A percentile compares a stretch with the other conserved stretches of the same genome.
Evolutionary conservation across 2,329 filamentous ascomycete species (phyloP).

Genomic region (Beauveria medogensis): DNA sequence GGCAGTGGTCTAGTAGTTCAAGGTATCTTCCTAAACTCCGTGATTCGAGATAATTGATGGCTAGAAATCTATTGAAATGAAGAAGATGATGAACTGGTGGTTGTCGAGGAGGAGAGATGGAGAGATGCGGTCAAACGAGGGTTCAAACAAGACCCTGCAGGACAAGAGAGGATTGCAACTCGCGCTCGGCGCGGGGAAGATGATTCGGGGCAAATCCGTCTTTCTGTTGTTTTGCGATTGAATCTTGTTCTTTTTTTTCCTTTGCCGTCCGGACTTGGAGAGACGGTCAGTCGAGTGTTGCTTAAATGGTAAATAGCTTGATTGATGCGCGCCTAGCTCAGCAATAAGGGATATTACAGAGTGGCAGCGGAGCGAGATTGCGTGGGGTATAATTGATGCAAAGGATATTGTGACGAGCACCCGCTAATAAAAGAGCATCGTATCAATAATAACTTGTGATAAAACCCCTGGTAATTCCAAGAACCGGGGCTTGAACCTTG

Average conservation of each 20-base stretch:
- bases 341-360: conserved; percentile 2
- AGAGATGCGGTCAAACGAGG: neutral
- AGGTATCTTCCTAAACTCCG: neutral
- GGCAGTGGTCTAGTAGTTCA: neutral
- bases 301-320: neutral
- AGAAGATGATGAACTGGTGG: neutral
- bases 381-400: conserved; percentile 8
- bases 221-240: neutral
- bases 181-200: too few relatives aligned
- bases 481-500: neutral
- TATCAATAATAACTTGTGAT: neutral
- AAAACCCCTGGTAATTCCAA: neutral
- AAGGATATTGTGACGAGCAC: neutral
- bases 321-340: neutral
- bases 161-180: neutral
- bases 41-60: neutral
- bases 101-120: neutral
- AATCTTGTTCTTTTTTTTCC: neutral
- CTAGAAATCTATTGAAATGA: neutral
- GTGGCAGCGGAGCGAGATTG: neutral
- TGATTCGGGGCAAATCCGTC: too few relatives aligned
- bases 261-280: neutral
- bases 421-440: neutral
- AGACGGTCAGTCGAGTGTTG: neutral
- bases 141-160: neutral